Base-by-base conservation (phyloP, 1,284 basidiomycete species). In the Irpex rosettiformis region DNA sequence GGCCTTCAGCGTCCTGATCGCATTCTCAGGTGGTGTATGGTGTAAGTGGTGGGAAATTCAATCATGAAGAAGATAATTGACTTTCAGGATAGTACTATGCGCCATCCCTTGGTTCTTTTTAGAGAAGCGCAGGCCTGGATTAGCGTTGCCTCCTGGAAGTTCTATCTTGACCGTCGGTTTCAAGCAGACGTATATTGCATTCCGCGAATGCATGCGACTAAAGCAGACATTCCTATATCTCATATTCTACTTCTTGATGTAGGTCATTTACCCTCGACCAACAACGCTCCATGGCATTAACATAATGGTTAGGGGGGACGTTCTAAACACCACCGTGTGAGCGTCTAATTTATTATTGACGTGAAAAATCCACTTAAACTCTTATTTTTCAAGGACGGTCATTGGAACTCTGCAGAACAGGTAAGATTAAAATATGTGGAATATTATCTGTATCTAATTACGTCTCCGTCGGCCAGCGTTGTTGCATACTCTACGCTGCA, bases 191-290 rank as follows among this genome's bases (percentile, higher is more conserved):
- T 86, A 85, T 65, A 77, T 85, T 48, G 88, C 88, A 1, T 75
- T 90, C 54, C 73, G 78, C 40, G 84, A 91, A 64, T 90, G 88
- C 65, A 69, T 85, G 69, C 79, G 79, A 27, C 77, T 91, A 58
- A 91, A 89, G 68, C 89, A 92, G 66, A 92, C 87, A 1, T 88
- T 88, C 66, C 62, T 89, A 48, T 91, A 91, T 65, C 78, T 91
- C 3, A 74, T 88, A 16, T 90, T 90, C 66, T 91, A 88, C 69
- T 91, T 91, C 68, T 73, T 91, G 28, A 88, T 91, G 87, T 84
- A 65, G 58, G 83, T 72, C 2, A 25, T 7, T 8, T 16, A 53
- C 37, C 25, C 22, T 25, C 30, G 33, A 37, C 16, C n/a, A 37
- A 37, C 60, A 52, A 28, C 3, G 28, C 28, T 29, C 42, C 28